These are phyloP conservation scores for rapeseed (Brassica napus) DNA, from an alignment of 345 rosid genomes.

Conservation along the genomic window DNA sequence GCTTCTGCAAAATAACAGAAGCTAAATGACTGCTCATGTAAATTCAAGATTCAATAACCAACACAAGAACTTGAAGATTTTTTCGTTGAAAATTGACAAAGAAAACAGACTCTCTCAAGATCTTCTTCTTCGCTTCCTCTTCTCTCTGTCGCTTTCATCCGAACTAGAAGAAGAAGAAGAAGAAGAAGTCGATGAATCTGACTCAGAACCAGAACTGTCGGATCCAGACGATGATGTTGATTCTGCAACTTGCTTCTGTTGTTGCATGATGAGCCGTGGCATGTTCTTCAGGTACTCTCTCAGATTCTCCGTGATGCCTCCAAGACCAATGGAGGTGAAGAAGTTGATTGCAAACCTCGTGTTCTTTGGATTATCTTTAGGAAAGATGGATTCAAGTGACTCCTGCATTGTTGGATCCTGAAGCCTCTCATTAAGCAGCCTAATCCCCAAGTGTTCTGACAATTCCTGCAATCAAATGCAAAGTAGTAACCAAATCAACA, in stretches of 20 bases:
- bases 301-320: conserved; percentile 91
- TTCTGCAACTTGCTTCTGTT: conserved; percentile 55
- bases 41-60: conserved; percentile 16
- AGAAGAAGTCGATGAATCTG: conserved; percentile 31
- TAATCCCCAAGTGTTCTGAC: conserved; percentile 89
- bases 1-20: conserved; percentile 20
- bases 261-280: conserved; percentile 95
- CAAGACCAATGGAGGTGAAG: conserved; percentile 94
- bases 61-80: conserved; percentile 2
- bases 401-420: conserved; percentile 72
- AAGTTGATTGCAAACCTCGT: conserved; percentile 85
- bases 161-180: conserved; percentile 41
- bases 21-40: background rate
- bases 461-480: conserved; percentile 56
- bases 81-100: background rate
- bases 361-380: conserved; percentile 90
- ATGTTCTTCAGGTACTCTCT: conserved; percentile 90
- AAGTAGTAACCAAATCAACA: conserved; percentile 10
- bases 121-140: conserved; percentile 49
- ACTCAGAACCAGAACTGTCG: conserved; percentile 41
- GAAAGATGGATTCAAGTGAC: conserved; percentile 82
- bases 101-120: background rate
- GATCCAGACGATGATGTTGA: conserved; percentile 47
- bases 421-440: conserved; percentile 73
- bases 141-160: conserved; percentile 46